These are phyloP conservation scores for Oehlia diaphana DNA, from an alignment of 192 early-diverging fungal species.

Conservation along the genomic window DNA sequence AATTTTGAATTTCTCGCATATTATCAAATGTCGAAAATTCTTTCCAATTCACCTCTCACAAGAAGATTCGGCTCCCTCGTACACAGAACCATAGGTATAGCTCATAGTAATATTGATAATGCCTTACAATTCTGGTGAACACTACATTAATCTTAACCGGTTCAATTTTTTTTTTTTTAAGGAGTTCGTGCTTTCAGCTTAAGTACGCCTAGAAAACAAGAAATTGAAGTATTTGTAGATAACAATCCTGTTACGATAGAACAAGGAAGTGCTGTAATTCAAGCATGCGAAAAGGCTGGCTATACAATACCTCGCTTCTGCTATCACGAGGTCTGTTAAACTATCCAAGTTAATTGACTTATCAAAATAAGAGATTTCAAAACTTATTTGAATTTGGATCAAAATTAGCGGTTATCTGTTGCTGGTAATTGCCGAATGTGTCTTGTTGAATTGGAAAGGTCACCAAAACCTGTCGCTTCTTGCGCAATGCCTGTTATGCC, in stretches of 20 bases:
- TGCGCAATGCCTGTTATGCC: conserved; percentile 97
- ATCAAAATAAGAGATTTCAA: background rate
- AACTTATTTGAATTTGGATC: conserved; percentile 59
- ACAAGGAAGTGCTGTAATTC: conserved; percentile 91
- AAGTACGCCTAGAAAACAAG: conserved; percentile 46
- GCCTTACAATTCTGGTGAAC: background rate
- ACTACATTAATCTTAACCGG: background rate
- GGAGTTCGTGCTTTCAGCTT: background rate
- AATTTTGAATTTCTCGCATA: too few relatives aligned
- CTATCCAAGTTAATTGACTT: background rate
- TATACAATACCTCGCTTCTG: conserved; percentile 83
- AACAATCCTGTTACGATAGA: conserved; percentile 89
- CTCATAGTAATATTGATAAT: background rate
- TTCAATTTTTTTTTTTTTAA: background rate
- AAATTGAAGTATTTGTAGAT: conserved; percentile 89
- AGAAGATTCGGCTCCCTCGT: background rate
- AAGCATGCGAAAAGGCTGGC: conserved; percentile 96
- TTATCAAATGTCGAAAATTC: background rate
- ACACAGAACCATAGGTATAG: background rate
- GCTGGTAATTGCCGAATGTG: conserved; percentile 99
- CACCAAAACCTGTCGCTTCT: conserved; percentile 94
- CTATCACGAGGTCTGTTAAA: conserved; percentile 46
- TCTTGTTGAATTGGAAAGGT: conserved; percentile 94
- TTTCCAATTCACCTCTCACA: background rate
- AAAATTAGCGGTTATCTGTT: conserved; percentile 88